Conservation (phyloP, 2,329 filamentous ascomycete genomes). For the Colletotrichum scovillei region DNA sequence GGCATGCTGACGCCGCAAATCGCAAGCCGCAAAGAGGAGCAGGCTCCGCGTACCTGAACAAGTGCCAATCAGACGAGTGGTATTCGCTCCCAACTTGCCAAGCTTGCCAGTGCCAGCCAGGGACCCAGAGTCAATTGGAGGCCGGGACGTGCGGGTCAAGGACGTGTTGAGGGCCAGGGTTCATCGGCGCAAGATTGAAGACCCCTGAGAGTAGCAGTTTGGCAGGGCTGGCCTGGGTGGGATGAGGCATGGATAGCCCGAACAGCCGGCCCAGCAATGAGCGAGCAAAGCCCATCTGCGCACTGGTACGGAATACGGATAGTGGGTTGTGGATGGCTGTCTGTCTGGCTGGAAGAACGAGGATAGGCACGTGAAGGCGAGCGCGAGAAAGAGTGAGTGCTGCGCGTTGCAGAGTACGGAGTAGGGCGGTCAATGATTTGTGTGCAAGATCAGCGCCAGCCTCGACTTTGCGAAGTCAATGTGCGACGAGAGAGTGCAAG, state of each 20-base stretch:
- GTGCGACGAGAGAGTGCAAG: neutral
- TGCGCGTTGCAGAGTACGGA: neutral
- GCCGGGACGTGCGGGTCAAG: slow-evolving; percentile 18
- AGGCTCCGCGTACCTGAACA: slow-evolving; percentile 6
- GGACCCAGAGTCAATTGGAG: neutral
- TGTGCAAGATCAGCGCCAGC: slow-evolving; percentile 5
- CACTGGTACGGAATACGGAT: neutral
- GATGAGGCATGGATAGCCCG: neutral
- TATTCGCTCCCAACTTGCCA: neutral
- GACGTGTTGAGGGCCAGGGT: slow-evolving; percentile 12
- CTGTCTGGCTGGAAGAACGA: slow-evolving; percentile 1
- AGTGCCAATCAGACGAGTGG: slow-evolving; percentile 16
- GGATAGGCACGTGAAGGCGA: slow-evolving; percentile 30
- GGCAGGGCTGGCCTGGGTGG: slow-evolving; percentile 23
- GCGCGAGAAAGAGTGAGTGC: neutral
- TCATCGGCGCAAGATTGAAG: neutral
- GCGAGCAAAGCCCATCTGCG: neutral
- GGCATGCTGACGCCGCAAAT: neutral
- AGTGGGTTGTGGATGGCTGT: neutral
- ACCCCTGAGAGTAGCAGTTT: slow-evolving; percentile 15
- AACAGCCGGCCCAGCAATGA: neutral
- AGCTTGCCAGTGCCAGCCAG: neutral
- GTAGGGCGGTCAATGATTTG: slow-evolving; percentile 1
- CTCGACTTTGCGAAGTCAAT: neutral
- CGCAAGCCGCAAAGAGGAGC: neutral